Conservation (phyloP, 257 asterid species). For the Jacaranda mimosifolia region DNA sequence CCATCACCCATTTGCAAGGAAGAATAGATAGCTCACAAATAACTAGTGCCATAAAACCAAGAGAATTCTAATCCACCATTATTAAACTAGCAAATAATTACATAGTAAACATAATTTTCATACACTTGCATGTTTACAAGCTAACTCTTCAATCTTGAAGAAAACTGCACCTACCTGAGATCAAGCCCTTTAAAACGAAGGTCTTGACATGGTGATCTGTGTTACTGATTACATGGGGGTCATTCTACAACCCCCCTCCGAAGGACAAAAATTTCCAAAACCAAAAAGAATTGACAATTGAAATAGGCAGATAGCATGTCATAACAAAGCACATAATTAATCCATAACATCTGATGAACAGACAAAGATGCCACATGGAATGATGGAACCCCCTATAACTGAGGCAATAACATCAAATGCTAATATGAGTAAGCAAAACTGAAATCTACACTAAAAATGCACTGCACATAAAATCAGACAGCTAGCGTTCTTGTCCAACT, state of each 20-base stretch:
- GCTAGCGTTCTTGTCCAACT: constrained; percentile 39
- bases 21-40: background rate
- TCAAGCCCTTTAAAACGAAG: background rate
- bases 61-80: background rate
- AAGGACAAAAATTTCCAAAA: background rate
- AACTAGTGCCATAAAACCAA: constrained; percentile 4
- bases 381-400: constrained; percentile 15
- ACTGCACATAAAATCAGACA: constrained; percentile 7
- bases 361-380: background rate
- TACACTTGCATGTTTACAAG: background rate
- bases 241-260: background rate
- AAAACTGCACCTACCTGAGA: background rate
- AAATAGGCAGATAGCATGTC: background rate
- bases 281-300: background rate
- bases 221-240: background rate
- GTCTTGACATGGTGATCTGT: background rate
- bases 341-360: background rate
- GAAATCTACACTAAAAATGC: constrained; percentile 2
- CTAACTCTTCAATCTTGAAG: background rate
- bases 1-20: constrained; percentile 8
- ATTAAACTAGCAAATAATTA: background rate
- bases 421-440: background rate
- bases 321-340: constrained; percentile 5
- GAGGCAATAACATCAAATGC: background rate
- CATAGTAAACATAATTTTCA: background rate